phyloP scores from a whole-genome alignment of 208 protist species.

The Leishmania arabica region DNA sequence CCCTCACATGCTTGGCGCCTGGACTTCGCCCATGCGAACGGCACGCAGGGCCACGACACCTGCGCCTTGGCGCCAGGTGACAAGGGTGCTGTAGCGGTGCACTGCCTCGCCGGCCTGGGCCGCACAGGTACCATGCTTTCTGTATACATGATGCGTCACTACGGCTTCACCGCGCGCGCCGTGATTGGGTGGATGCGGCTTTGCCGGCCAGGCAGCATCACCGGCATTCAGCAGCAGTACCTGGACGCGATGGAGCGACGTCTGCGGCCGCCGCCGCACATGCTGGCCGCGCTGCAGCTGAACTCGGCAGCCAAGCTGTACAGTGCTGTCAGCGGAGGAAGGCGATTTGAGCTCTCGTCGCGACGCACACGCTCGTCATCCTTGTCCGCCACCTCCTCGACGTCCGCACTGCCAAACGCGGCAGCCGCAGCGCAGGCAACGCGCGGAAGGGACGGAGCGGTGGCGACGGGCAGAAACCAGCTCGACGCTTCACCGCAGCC shows the following conservation, averaged over 20 bases:
- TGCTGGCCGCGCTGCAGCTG: constrained; percentile 23
- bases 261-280: constrained; percentile 38
- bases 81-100: constrained; percentile 85
- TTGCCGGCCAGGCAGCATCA: constrained; percentile 95
- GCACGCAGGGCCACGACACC: neutral
- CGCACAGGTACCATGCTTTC: constrained; percentile 95
- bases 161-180: constrained; percentile 91
- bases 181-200: constrained; percentile 95
- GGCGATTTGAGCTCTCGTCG: neutral
- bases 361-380: neutral
- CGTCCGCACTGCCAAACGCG: no score
- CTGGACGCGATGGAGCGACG: constrained; percentile 83
- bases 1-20: neutral
- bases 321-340: neutral
- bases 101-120: constrained; percentile 97
- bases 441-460: neutral
- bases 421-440: neutral
- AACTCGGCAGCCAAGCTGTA: neutral
- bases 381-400: neutral
- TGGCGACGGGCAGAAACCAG: neutral
- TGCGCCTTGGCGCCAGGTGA: neutral
- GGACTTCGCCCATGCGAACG: neutral
- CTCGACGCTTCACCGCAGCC: neutral
- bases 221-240: constrained; percentile 96
- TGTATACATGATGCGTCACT: constrained; percentile 94